Percentiles rank a stretch among this genome's conserved stretches.
These are phyloP conservation scores for Cubamyces lactineus DNA, from an alignment of 768 basidiomycete genomes.

Conservation along the genomic window DNA sequence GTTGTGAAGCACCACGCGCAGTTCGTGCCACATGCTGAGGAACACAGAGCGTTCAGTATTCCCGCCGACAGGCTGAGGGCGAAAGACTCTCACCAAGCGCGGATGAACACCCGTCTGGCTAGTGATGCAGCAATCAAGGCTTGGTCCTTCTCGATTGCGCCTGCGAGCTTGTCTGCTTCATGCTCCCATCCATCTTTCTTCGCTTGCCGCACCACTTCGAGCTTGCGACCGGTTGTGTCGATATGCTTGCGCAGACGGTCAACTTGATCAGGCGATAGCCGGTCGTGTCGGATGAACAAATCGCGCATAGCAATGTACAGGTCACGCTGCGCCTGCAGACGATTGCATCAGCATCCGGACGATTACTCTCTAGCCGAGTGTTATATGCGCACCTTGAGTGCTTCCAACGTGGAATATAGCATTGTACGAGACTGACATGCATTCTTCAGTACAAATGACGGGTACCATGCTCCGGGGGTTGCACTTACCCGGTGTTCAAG, in stretches of 20 bases:
- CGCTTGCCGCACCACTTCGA: constrained; percentile 70
- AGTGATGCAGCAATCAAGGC: constrained; percentile 74
- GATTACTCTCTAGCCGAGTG: too few species aligned
- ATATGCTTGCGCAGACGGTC: constrained; percentile 88
- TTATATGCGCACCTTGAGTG: constrained; percentile 60
- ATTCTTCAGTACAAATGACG: neutral
- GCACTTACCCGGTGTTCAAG: constrained; percentile 69
- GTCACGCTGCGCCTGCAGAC: constrained; percentile 69
- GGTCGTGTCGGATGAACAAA: constrained; percentile 83
- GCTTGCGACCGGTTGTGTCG: constrained; percentile 71
- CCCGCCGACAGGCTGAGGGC: neutral
- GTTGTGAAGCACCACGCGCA: constrained; percentile 91
- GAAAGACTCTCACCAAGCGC: constrained; percentile 65
- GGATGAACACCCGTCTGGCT: constrained; percentile 82
- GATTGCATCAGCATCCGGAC: too few species aligned
- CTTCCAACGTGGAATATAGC: constrained; percentile 71
- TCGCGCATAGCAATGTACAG: constrained; percentile 88
- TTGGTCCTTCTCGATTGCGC: constrained; percentile 83
- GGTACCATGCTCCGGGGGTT: neutral
- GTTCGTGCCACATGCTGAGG: constrained; percentile 89
- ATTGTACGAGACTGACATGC: constrained; percentile 57
- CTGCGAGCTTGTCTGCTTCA: constrained; percentile 77
- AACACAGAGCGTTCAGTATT: constrained; percentile 1
- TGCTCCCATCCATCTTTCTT: constrained; percentile 86
- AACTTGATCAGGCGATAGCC: constrained; percentile 87